These are phyloP conservation scores for Skeletonema potamos DNA, from an alignment of 108 stramenopile genomes.

Conservation along the genomic window DNA sequence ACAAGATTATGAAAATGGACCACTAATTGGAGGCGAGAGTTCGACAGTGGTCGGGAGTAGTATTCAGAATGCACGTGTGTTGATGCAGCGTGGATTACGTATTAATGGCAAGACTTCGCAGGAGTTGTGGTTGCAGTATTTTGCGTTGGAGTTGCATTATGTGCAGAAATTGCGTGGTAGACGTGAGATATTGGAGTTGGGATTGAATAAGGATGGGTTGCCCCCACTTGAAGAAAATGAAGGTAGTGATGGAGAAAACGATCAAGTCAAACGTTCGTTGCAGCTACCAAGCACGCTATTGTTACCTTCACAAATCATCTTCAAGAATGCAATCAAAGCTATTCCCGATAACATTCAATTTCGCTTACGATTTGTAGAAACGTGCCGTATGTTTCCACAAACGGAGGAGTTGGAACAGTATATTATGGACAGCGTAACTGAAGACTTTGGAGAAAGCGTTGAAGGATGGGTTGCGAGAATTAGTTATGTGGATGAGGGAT, in stretches of 20 bases:
- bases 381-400: conserved; percentile 68
- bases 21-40: conserved; percentile 15
- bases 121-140: conserved; percentile 83
- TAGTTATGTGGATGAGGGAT: conserved; percentile 32
- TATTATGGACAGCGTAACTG: conserved; percentile 54
- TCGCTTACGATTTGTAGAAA: conserved; percentile 75
- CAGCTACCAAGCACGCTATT: conserved; percentile 17
- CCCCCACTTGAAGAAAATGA: conserved; percentile 19
- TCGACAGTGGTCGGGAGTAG: conserved; percentile 42
- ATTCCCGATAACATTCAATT: conserved; percentile 62
- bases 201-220: conserved; percentile 14
- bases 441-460: conserved; percentile 62
- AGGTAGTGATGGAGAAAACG: conserved; percentile 2
- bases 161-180: conserved; percentile 74
- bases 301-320: conserved; percentile 57
- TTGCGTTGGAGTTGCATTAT: conserved; percentile 84
- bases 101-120: conserved; percentile 57
- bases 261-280: not conserved
- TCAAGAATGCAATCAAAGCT: conserved; percentile 76
- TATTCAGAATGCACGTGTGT: conserved; percentile 73
- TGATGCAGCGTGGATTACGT: conserved; percentile 83
- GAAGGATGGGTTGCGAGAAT: conserved; percentile 86
- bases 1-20: conserved; percentile 12
- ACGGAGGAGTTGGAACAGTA: conserved; percentile 52
- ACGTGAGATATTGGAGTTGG: conserved; percentile 53